Evolutionary conservation across 2,329 filamentous ascomycete genomes (phyloP), one percentile per base, ranked within the genome.

Genomic region (Exophiala sideris): DNA sequence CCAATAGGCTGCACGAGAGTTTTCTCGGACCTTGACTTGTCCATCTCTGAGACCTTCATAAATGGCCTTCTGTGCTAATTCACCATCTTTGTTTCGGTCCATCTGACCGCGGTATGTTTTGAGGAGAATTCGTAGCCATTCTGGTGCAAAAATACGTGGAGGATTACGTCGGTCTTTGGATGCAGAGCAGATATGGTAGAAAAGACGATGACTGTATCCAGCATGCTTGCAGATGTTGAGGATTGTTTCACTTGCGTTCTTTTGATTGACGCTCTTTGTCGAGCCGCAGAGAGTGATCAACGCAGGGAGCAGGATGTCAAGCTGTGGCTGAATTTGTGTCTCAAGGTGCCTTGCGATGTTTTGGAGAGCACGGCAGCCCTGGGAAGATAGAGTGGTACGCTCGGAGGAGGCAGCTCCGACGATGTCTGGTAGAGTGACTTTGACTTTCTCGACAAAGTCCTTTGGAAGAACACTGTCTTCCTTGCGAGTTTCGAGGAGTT

Each of bases 111-210:
- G 95, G 71, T 96, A 89, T 59, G 83, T 50, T 62, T 80, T 85
- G 36, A 99, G 73, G 16, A 97, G 71, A 1, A 87, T 95, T 70
- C 86, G 88, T 29, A 97, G 74, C 94, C 94, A 99, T 6, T 81
- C 85, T 2, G 87, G 79, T 1, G 86, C 87, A 70, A 86, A 95
- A 1, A 83, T 82, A 57, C 94, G 84, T 12, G 91, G 87, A 66
- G 94, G 88, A 2, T 91, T 86, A 66, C 96, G 97, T 76, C 96
- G 97, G 74, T 99, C 92, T 68, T 95, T 87, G 58, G 83, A 87
- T 20, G 92, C 91, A 50, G 76, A 75, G 76, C 85, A 88, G 45
- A 97, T 77, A 65, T 97, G 92, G 69, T 95, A 88, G 78, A 96
- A 81, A 58, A 96, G 79, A 24, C 91, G 86, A 56, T 79, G 76